Evolutionary conservation across 1,139 yeast species (phyloP), one percentile per base, ranked within the genome.

Genomic region (Lodderomyces parapsilosis): DNA sequence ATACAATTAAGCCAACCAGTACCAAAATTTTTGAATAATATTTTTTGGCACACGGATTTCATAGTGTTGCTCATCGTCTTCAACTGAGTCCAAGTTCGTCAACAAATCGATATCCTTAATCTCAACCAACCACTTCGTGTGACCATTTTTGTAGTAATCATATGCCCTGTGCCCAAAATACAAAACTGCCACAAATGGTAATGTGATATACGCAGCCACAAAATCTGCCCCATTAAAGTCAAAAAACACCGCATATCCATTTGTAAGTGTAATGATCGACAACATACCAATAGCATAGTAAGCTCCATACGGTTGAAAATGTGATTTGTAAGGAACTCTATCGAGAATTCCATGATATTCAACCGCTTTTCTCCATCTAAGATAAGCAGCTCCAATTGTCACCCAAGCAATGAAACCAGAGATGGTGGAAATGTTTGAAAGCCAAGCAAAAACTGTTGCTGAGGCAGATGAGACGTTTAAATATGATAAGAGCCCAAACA

Each of bases 391-490:
- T 18, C 91, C 93, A 86, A 24, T 24, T 6, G 1, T 78, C 62
- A 0, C 86, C 71, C 35, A 75, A 35, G 86, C 77, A 44, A 84
- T 58, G 43, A 85, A 71, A 40, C 90, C 91, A 36, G 84, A 80
- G 49, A 84, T 80, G 23, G 90, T 80, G 32, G 83, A 83, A 49
- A 83, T 81, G 57, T 83, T 83, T 43, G 85, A 83, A 49, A 85
- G 80, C 71, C 86, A 83, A 41, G 66, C 66, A 63, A 85, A 84
- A 13, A 82, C 77, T 20, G 67, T 63, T 6, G 79, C 66, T 0
- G 88, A 74, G 2, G 74, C 63, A 1, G 78, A 63, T 0, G 86
- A 71, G 34, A 75, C 76, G 49, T 78, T 81, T 75, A 85, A 78
- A 60, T 76, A 84, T 2, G 88, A 80, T 52, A 84, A 69, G 39